These are phyloP conservation scores for Phanerodontia chrysosporium DNA, from an alignment of 768 basidiomycete species.

Conservation along the genomic window DNA sequence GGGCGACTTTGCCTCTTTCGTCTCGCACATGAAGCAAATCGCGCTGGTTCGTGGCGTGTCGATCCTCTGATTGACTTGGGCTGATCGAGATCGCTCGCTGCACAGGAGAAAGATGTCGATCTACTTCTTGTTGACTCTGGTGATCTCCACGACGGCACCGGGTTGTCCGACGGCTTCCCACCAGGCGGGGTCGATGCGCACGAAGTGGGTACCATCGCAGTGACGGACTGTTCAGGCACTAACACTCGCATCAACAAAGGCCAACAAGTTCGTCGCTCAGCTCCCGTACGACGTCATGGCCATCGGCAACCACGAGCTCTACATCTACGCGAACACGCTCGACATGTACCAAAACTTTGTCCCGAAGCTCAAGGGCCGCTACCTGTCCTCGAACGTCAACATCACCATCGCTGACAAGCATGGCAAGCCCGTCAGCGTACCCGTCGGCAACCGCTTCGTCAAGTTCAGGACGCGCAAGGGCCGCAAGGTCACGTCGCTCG, in stretches of 20 bases:
- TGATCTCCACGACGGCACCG: slow-evolving; percentile 78
- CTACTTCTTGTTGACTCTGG: slow-evolving; percentile 80
- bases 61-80: not conserved
- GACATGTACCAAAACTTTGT: slow-evolving; percentile 74
- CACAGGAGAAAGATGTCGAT: slow-evolving; percentile 72
- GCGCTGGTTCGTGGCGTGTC: slow-evolving; percentile 43
- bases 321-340: slow-evolving; percentile 59
- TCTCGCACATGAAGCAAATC: slow-evolving; percentile 72
- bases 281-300: slow-evolving; percentile 80
- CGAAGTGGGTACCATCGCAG: slow-evolving; percentile 41
- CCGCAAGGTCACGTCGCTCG: slow-evolving; percentile 71
- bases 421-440: slow-evolving; percentile 34
- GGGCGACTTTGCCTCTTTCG: slow-evolving; percentile 88
- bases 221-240: not conserved
- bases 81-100: not conserved
- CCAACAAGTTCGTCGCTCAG: slow-evolving; percentile 69
- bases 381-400: slow-evolving; percentile 83
- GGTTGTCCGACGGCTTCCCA: slow-evolving; percentile 72
- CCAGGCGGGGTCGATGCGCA: slow-evolving; percentile 68
- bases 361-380: slow-evolving; percentile 62
- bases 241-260: slow-evolving; percentile 32
- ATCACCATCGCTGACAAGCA: slow-evolving; percentile 57
- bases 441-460: slow-evolving; percentile 52
- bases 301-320: slow-evolving; percentile 91
- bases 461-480: slow-evolving; percentile 81